Evolutionary conservation across 2,329 filamentous ascomycete species (phyloP).

Genomic region (Monosporascus ibericus): DNA sequence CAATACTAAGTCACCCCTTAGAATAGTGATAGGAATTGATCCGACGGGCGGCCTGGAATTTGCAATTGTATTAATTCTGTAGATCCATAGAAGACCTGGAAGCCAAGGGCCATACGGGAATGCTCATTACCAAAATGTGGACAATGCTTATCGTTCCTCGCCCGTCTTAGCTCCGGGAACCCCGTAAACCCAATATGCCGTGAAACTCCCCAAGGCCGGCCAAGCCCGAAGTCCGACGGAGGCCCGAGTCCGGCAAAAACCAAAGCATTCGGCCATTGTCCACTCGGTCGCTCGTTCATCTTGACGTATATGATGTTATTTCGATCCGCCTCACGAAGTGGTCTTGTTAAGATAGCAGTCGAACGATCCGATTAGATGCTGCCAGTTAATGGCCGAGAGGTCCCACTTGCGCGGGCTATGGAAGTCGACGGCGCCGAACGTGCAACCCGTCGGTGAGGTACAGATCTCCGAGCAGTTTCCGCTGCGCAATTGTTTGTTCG

Average conservation of each 20-base stretch:
- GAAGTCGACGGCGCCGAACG: conserved; percentile 42
- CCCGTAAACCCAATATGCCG: not conserved
- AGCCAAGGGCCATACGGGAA: too few species aligned
- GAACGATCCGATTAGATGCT: conserved; percentile 32
- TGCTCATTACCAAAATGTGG: too few species aligned
- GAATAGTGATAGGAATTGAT: too few species aligned
- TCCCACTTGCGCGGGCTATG: conserved; percentile 41
- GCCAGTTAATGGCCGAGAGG: conserved; percentile 39
- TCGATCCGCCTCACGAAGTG: conserved; percentile 8
- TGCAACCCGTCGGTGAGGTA: conserved; percentile 46
- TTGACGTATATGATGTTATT: not conserved
- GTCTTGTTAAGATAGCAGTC: conserved; percentile 27
- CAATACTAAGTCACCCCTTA: too few species aligned
- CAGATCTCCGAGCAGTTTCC: conserved; percentile 37
- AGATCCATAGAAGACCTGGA: too few species aligned
- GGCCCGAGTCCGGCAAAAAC: not conserved
- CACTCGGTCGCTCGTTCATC: not conserved
- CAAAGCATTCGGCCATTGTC: not conserved
- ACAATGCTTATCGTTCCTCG: too few species aligned
- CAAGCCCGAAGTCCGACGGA: not conserved
- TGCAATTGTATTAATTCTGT: too few species aligned
- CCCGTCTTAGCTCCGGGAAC: too few species aligned
- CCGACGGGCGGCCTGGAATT: too few species aligned
- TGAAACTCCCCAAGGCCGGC: not conserved
- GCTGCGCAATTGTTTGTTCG: conserved; percentile 13